These are phyloP conservation scores for Mycena indigotica DNA, from an alignment of 768 basidiomycete species.

Conservation along the genomic window DNA sequence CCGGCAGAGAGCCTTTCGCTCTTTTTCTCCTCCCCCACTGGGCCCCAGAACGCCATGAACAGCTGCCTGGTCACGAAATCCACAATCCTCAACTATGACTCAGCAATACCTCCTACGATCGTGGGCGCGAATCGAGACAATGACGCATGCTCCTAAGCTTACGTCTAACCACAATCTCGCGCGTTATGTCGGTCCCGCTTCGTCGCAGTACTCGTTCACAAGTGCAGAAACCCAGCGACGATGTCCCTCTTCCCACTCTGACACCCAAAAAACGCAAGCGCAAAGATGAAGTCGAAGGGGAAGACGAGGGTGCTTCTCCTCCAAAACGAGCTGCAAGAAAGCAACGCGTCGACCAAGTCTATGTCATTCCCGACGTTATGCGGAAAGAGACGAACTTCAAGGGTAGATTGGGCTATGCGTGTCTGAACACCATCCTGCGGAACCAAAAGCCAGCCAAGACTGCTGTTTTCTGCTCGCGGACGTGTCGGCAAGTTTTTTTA, in stretches of 20 bases:
- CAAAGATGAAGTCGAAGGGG: neutral
- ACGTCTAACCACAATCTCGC: neutral
- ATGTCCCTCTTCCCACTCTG: neutral
- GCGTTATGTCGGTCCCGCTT: constrained; percentile 7
- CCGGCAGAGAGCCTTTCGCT: no score
- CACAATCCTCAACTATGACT: no score
- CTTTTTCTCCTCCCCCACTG: no score
- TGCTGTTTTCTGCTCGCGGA: constrained; percentile 75
- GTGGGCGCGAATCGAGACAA: neutral
- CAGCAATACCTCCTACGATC: no score
- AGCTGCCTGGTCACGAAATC: no score
- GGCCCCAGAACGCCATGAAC: no score
- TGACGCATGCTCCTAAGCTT: neutral
- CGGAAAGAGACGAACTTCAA: constrained; percentile 67
- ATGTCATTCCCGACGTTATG: constrained; percentile 73
- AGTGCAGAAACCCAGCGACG: neutral
- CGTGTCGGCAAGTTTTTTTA: constrained; percentile 49
- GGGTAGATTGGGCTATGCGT: constrained; percentile 76
- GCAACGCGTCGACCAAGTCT: constrained; percentile 50
- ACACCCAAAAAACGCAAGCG: constrained; percentile 4
- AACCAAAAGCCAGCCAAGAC: constrained; percentile 64
- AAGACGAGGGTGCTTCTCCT: constrained; percentile 15
- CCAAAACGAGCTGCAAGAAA: constrained; percentile 26
- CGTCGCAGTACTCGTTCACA: constrained; percentile 16
- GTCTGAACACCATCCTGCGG: constrained; percentile 82